Evolutionary conservation across 192 early-diverging fungal species (phyloP).

Genomic region (Coemansia sp.): DNA sequence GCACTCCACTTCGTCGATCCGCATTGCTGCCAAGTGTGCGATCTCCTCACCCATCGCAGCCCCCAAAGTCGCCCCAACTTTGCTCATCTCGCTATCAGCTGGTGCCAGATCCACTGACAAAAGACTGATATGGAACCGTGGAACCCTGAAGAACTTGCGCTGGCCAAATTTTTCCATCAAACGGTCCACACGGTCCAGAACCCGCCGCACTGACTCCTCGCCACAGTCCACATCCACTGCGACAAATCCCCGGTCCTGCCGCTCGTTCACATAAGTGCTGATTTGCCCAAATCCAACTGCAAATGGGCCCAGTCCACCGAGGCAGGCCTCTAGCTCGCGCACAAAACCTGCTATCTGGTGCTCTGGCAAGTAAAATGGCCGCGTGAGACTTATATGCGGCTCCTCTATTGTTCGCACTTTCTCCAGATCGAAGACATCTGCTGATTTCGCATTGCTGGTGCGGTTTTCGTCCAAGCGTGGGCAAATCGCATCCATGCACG

Average conservation of each 20-base stretch:
- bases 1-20: conserved; percentile 45
- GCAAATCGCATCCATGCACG: conserved; percentile 31
- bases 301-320: conserved; percentile 9
- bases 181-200: conserved; percentile 35
- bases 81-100: conserved; percentile 4
- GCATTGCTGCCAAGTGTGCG: conserved; percentile 33
- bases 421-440: neutral
- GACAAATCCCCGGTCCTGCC: conserved; percentile 39
- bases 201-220: conserved; percentile 10
- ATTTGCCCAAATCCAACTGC: conserved; percentile 34
- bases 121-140: conserved; percentile 53
- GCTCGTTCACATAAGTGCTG: conserved; percentile 35
- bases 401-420: neutral
- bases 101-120: conserved; percentile 23
- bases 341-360: conserved; percentile 48
- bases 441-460: neutral
- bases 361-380: conserved; percentile 48
- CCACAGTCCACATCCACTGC: conserved; percentile 38
- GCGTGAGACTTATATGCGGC: conserved; percentile 52
- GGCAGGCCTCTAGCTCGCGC: conserved; percentile 19
- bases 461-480: conserved; percentile 11
- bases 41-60: conserved; percentile 38
- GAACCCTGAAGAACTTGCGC: conserved; percentile 34
- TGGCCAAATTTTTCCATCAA: conserved; percentile 45
- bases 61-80: conserved; percentile 30